Conservation (phyloP, 805 yeast genomes). For the Suhomyces sp. region DNA sequence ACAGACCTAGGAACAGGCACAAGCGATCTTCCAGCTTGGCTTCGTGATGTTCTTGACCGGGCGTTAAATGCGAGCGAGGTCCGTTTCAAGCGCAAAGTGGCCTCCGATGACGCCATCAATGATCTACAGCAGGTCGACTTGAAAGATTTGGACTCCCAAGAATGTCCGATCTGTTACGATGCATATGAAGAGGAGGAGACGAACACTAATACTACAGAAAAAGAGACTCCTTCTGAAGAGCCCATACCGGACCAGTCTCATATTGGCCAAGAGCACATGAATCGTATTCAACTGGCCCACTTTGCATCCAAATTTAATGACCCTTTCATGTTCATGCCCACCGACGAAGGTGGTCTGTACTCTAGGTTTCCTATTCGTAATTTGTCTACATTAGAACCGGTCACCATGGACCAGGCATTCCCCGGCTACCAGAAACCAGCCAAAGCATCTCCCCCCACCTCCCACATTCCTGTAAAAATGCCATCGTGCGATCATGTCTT, state of each 20-base stretch:
- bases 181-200: constrained; percentile 19
- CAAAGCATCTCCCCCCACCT: constrained; percentile 7
- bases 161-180: constrained; percentile 44
- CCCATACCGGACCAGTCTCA: background rate
- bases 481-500: constrained; percentile 42
- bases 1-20: constrained; percentile 8
- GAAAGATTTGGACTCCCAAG: constrained; percentile 14
- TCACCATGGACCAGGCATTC: constrained; percentile 20
- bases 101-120: constrained; percentile 39
- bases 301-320: constrained; percentile 21
- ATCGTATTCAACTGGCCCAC: background rate
- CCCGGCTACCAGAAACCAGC: constrained; percentile 24
- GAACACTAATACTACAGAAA: background rate
- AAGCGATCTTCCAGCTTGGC: constrained; percentile 30
- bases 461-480: constrained; percentile 38
- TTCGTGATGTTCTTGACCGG: constrained; percentile 32
- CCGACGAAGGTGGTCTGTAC: constrained; percentile 25
- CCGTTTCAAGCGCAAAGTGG: constrained; percentile 21
- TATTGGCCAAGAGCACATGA: background rate
- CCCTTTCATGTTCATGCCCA: constrained; percentile 32
- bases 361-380: constrained; percentile 27
- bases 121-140: constrained; percentile 24
- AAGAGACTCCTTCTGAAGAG: background rate
- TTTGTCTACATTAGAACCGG: constrained; percentile 16
- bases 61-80: constrained; percentile 32